phyloP scores from a whole-genome alignment of 139 green algal species.

The Volvox africanus region DNA sequence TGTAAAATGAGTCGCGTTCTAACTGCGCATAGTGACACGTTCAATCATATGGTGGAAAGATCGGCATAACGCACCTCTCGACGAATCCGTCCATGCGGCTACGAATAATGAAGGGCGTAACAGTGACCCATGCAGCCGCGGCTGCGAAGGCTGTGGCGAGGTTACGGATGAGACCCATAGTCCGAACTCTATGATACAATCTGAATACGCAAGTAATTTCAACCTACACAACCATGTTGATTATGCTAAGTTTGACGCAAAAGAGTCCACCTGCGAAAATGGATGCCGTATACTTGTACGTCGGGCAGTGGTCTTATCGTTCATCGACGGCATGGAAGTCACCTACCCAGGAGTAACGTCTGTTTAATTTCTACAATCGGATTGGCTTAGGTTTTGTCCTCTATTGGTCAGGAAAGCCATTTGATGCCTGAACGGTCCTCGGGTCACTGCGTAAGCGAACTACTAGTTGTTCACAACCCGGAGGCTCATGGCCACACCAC shows the following conservation, averaged over 20 bases:
- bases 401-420: no score
- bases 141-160: background rate
- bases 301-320: no score
- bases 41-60: background rate
- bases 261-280: no score
- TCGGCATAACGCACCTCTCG: constrained; percentile 2
- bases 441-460: background rate
- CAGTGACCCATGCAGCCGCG: background rate
- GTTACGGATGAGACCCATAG: constrained; percentile 43
- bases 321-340: no score
- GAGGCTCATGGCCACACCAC: background rate
- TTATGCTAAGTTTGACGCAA: no score
- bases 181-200: background rate
- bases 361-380: no score
- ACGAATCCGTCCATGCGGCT: constrained; percentile 35
- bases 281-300: no score
- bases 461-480: background rate
- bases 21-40: background rate
- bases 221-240: no score
- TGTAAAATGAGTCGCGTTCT: background rate
- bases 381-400: no score
- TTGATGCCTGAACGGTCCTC: background rate
- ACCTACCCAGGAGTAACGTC: no score
- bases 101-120: constrained; percentile 4
- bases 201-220: no score